Percentiles rank a stretch among this genome's conserved stretches.
These are phyloP conservation scores for Emericellopsis atlantica DNA, from an alignment of 2,329 filamentous ascomycete genomes.

Conservation along the genomic window DNA sequence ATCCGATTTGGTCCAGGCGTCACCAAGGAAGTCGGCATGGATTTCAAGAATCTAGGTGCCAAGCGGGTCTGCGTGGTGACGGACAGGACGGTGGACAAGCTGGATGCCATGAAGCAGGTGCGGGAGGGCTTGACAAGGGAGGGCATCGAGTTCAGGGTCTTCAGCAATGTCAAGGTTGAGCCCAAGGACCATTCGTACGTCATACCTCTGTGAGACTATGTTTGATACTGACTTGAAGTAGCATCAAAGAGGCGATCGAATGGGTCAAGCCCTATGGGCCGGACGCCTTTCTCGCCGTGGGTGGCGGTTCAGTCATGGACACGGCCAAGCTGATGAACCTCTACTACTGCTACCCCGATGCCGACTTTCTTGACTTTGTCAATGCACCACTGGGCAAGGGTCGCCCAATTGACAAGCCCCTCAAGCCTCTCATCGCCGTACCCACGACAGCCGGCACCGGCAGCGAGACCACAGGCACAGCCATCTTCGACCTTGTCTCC, in stretches of 20 bases:
- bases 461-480: constrained; percentile 92
- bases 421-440: constrained; percentile 61
- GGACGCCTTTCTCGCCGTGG: constrained; percentile 88
- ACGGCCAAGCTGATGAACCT: constrained; percentile 98
- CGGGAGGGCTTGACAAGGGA: constrained; percentile 67
- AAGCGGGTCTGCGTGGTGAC: constrained; percentile 88
- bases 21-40: constrained; percentile 96
- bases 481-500: constrained; percentile 89
- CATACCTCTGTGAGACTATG: neutral
- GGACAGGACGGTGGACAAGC: constrained; percentile 65
- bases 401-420: constrained; percentile 49
- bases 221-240: constrained; percentile 18
- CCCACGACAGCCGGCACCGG: constrained; percentile 71
- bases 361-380: constrained; percentile 94
- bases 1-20: constrained; percentile 90
- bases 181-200: constrained; percentile 85
- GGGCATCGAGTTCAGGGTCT: constrained; percentile 71
- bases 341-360: constrained; percentile 81
- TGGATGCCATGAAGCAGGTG: constrained; percentile 85
- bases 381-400: constrained; percentile 70
- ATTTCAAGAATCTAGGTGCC: constrained; percentile 81
- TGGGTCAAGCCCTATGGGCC: constrained; percentile 70
- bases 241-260: constrained; percentile 78
- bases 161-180: constrained; percentile 69
- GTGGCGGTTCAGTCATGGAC: constrained; percentile 85